These are phyloP conservation scores for Aegilops longissima DNA, from an alignment of 176 grass and related monocot species.

Conservation along the genomic window DNA sequence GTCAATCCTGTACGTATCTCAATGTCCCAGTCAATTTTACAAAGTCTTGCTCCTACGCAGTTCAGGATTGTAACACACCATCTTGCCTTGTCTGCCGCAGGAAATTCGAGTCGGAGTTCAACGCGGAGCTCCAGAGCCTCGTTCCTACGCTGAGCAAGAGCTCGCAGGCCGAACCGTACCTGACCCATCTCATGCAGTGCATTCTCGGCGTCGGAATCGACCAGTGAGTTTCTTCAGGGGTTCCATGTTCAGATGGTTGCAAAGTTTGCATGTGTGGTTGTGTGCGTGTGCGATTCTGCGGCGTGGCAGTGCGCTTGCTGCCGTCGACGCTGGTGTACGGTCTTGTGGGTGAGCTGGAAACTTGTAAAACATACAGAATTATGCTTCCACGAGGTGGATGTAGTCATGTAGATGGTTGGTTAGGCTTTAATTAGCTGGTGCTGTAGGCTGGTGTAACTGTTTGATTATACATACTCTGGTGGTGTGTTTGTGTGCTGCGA, in stretches of 20 bases:
- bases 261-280: not conserved
- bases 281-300: not conserved
- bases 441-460: not conserved
- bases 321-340: not conserved
- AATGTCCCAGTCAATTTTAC: not conserved
- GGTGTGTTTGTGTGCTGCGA: not conserved
- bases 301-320: not conserved
- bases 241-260: not conserved
- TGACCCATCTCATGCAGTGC: conserved; percentile 89
- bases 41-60: not conserved
- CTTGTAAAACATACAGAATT: not conserved
- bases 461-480: not conserved
- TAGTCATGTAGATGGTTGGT: not conserved
- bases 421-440: conserved; percentile 15
- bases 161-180: conserved; percentile 86
- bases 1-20: conserved; percentile 64
- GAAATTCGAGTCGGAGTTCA: conserved; percentile 90
- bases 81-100: conserved; percentile 43
- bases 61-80: not conserved
- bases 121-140: conserved; percentile 86
- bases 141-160: conserved; percentile 63
- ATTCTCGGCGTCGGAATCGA: conserved; percentile 75
- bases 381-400: not conserved
- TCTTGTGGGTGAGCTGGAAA: not conserved
- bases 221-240: conserved; percentile 32